Base-by-base conservation (phyloP, 1,284 basidiomycete species). In the Fomitiporia mediterranea region DNA sequence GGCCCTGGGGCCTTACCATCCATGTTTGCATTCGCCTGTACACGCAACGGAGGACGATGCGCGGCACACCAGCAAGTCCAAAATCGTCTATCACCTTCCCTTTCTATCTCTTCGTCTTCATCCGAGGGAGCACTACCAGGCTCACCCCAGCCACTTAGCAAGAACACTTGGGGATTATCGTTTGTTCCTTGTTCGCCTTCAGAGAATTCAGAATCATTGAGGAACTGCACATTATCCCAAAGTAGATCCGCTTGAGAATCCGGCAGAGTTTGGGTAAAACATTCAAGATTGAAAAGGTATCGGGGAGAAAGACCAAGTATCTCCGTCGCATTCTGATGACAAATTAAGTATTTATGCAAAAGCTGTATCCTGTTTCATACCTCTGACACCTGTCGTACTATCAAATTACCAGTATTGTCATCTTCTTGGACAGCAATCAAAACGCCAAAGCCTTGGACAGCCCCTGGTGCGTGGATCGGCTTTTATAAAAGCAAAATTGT, bases 41-140 rank as follows among this genome's bases (percentile, higher is more conserved):
- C 25, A 53, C n/a, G 64, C 42, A 62, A 65, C 15, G 67, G 64
- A 0, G 82, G 83, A 8, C 86, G 76, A 68, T 94, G 90, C 0
- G 87, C 80, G 0, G 89, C 90, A 62, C 89, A 91, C 89, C 91
- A 94, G 62, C 88, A 91, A 0, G 82, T 83, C 91, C 91, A 94
- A n/a, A 74, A 71, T 15, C 75, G 73, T 42, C 78, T 74, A 5
- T 66, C 69, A 17, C 70, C 70, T 19, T 74, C 71, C 2, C 66
- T 63, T 27, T 67, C 66, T 0, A 60, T 58, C 9, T 73, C 70
- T 28, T 68, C 67, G 21, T 68, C 67, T n/a, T 68, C 53, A 27
- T 70, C 71, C 0, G 68, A 61, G 2, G 67, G 56, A 1, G 72
- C 76, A 25, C 74, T 76, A 0, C 80, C 82, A 0, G 85, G 84